Percentiles rank a stretch among this genome's conserved stretches.
These are phyloP conservation scores for Verticillium nubilum DNA, from an alignment of 2,329 filamentous ascomycete genomes.

Conservation along the genomic window DNA sequence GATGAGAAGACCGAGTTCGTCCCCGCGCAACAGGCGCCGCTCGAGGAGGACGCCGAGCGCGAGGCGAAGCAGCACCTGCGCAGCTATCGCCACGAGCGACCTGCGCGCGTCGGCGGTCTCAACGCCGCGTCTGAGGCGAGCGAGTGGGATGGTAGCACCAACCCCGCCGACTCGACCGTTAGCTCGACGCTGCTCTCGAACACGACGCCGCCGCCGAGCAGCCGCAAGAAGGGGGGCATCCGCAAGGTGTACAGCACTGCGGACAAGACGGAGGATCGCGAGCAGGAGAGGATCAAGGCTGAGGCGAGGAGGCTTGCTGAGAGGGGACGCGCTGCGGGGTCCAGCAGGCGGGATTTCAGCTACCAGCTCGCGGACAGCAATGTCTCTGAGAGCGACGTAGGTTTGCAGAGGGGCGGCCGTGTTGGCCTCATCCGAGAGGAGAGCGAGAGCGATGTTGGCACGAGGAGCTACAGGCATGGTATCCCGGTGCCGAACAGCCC, in stretches of 20 bases:
- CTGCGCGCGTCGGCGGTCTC: conserved; percentile 82
- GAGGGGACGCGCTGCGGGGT: conserved; percentile 35
- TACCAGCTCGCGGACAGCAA: conserved; percentile 40
- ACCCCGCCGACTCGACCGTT: conserved; percentile 61
- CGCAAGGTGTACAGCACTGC: conserved; percentile 58
- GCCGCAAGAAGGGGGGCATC: conserved; percentile 44
- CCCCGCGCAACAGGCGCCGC: conserved; percentile 35
- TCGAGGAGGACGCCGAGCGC: conserved; percentile 60
- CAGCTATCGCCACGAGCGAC: conserved; percentile 79
- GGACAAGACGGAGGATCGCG: conserved; percentile 46
- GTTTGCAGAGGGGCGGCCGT: conserved; percentile 20
- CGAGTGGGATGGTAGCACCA: conserved; percentile 68
- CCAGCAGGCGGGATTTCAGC: conserved; percentile 44
- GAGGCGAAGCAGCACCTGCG: conserved; percentile 65
- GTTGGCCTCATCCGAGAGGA: conserved; percentile 25
- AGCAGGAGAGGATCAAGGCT: conserved; percentile 48
- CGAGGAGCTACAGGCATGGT: conserved; percentile 51
- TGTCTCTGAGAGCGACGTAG: conserved; percentile 22
- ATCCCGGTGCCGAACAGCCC: conserved; percentile 43
- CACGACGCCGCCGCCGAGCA: conserved; percentile 49
- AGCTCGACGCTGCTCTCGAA: conserved; percentile 56
- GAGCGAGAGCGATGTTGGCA: conserved; percentile 46
- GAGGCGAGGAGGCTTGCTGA: conserved; percentile 53
- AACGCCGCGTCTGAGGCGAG: conserved; percentile 78
- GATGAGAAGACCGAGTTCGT: conserved; percentile 41